Base-by-base conservation (phyloP, 345 rosid genomes). In the Odontarrhena argentea region DNA sequence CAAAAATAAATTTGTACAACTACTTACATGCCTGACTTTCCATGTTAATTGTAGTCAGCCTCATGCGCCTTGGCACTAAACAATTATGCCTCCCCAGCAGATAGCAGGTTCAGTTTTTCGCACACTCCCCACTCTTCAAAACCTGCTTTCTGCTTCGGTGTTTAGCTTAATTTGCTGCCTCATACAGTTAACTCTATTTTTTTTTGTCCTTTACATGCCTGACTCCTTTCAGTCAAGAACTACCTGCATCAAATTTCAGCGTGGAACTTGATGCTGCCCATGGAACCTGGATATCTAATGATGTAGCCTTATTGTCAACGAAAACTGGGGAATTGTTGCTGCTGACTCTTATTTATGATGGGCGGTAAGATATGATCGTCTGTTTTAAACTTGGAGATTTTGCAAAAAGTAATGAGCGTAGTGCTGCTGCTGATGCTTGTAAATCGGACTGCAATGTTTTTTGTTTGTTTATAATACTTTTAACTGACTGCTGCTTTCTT, bases 241-340 rank as follows among this genome's bases (percentile, higher is more conserved):
- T 94, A 66, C 96, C 99, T 76, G 83, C 89, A 82, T 84, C 95
- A 64, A 80, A 80, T 69, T 91, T 94, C 73, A 79, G 63, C 62
- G 87, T 87, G 75, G 99, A 94, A 82, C 99, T 94, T 69, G 99
- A 94, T 84, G 93, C 91, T 76, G 97, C 95, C 73, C 81, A 77
- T 77, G 91, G 92, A 63, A 78, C 86, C 75, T 91, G 97, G 96
- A 80, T 94, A 64, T 68, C 75, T 26, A 83, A 85, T 61, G 91
- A 94, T 54, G 96, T 91, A 43, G 97, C 89, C 49, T 76, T 94
- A 81, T 72, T 94, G 68, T 94, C 99, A 40, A 75, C 97, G 38
- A 91, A 94, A 78, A 79, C 86, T 44, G 97, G 97, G 78, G 99
- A 94, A 73, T 75, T 94, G 45, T 76, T 94, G 66, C 83, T 94